Percentiles rank a stretch among this genome's conserved stretches.
These are phyloP conservation scores for Aspergillus sp. DNA, from an alignment of 2,329 filamentous ascomycete species.

Conservation along the genomic window DNA sequence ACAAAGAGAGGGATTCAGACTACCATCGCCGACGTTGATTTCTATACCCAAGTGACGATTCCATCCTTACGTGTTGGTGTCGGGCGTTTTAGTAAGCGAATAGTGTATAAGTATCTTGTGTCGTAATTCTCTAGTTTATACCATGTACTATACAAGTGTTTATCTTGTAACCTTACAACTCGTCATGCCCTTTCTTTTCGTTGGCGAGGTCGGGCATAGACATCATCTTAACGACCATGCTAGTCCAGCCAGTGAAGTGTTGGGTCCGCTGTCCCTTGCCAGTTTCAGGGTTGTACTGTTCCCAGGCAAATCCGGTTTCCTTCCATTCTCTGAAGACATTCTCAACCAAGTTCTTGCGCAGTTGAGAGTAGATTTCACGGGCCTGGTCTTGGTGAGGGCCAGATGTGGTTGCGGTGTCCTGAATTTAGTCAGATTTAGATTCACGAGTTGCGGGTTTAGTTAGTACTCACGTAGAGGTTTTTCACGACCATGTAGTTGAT, in stretches of 20 bases:
- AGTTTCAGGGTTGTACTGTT: conserved; percentile 94
- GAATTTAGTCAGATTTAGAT: conserved; percentile 12
- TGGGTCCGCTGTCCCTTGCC: conserved; percentile 91
- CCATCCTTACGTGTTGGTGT: conserved; percentile 1
- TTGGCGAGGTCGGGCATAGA: conserved; percentile 69
- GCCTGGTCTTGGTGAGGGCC: conserved; percentile 68
- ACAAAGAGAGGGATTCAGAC: conserved; percentile 22
- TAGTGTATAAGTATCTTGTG: conserved; percentile 7
- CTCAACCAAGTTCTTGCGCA: conserved; percentile 79
- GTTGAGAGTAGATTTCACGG: conserved; percentile 65
- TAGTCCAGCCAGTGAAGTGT: conserved; percentile 99
- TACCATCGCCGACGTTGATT: conserved; percentile 20
- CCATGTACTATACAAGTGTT: conserved; percentile 7
- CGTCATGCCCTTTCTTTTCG: conserved; percentile 38
- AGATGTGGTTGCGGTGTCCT: conserved; percentile 59
- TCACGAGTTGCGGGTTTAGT: not conserved
- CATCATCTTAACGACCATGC: conserved; percentile 95
- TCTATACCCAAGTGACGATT: not conserved
- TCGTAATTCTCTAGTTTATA: conserved; percentile 3
- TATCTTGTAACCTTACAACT: conserved; percentile 35
- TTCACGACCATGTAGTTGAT: conserved; percentile 87
- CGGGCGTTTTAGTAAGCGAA: conserved; percentile 9
- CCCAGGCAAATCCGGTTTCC: conserved; percentile 94
- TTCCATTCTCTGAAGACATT: conserved; percentile 87
- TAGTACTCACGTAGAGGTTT: conserved; percentile 68